These are phyloP conservation scores for Plasmopara halstedii DNA, from an alignment of 352 stramenopile genomes.

Conservation along the genomic window DNA sequence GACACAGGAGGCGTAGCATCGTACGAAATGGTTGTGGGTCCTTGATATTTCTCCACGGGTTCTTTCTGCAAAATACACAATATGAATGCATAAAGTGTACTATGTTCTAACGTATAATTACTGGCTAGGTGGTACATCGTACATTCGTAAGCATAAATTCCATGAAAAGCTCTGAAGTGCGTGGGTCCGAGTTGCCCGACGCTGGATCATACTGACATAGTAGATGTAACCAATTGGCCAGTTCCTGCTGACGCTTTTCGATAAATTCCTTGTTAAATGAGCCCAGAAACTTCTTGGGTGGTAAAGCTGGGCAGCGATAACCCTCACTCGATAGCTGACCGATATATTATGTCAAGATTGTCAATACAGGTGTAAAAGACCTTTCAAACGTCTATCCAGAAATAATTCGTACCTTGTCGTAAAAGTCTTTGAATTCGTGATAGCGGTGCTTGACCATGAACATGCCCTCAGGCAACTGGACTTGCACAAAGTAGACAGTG, in stretches of 20 bases:
- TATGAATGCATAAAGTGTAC: neutral
- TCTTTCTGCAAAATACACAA: constrained; percentile 45
- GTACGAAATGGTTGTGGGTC: constrained; percentile 24
- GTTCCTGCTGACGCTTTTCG: constrained; percentile 81
- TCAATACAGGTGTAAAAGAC: constrained; percentile 3
- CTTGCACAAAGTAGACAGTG: constrained; percentile 80
- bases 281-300: constrained; percentile 85
- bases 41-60: constrained; percentile 53
- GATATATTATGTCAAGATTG: neutral
- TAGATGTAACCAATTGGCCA: constrained; percentile 81
- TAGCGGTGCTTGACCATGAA: constrained; percentile 79
- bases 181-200: constrained; percentile 53
- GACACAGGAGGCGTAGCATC: constrained; percentile 30
- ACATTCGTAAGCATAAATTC: constrained; percentile 79
- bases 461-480: constrained; percentile 68
- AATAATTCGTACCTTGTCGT: constrained; percentile 54
- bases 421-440: constrained; percentile 85
- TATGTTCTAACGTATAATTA: no score
- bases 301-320: constrained; percentile 69
- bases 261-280: constrained; percentile 89
- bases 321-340: constrained; percentile 60
- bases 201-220: constrained; percentile 67
- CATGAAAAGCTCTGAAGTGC: constrained; percentile 62
- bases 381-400: neutral
- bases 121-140: constrained; percentile 6